A percentile compares a stretch with the other conserved stretches of the same genome.
These are phyloP conservation scores for Trypanosoma platydactyli DNA, from an alignment of 208 protist genomes.

Conservation along the genomic window DNA sequence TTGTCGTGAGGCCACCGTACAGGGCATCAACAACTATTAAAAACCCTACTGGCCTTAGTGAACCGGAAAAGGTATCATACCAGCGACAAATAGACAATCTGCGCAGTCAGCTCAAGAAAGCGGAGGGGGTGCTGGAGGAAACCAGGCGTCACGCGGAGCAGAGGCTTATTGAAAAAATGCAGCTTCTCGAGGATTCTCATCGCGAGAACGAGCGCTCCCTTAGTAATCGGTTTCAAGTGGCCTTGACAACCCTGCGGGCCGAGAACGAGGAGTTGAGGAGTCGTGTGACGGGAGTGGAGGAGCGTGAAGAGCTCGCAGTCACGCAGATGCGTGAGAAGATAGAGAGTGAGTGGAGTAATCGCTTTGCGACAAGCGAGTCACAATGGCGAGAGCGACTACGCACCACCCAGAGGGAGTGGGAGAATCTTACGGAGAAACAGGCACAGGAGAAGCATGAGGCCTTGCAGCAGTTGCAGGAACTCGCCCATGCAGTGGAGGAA, in stretches of 20 bases:
- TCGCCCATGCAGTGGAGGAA: conserved; percentile 42
- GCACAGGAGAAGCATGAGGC: conserved; percentile 33
- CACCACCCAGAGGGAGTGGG: conserved; percentile 42
- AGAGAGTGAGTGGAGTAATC: conserved; percentile 39
- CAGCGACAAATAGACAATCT: conserved; percentile 36
- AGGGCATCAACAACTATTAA: neutral
- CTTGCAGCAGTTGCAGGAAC: conserved; percentile 43
- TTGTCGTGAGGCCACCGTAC: conserved; percentile 11
- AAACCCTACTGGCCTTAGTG: conserved; percentile 2
- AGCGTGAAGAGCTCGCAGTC: neutral
- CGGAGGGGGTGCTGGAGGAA: conserved; percentile 23
- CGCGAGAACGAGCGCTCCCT: conserved; percentile 41
- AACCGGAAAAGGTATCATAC: conserved; percentile 30
- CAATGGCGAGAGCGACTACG: conserved; percentile 58
- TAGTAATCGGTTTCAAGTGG: conserved; percentile 48
- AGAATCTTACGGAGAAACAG: conserved; percentile 36
- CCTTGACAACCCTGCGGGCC: conserved; percentile 41
- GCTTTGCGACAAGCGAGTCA: conserved; percentile 43
- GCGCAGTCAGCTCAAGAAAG: conserved; percentile 32
- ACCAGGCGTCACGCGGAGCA: conserved; percentile 9
- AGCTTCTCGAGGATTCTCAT: conserved; percentile 26
- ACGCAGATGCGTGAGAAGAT: conserved; percentile 9
- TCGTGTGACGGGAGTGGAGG: conserved; percentile 30
- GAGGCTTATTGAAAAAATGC: conserved; percentile 26
- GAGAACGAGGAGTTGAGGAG: conserved; percentile 50